Percentiles rank a stretch among this genome's conserved stretches.
Conservation (phyloP, 306 rosid species). For the Cicer cuneatum region DNA sequence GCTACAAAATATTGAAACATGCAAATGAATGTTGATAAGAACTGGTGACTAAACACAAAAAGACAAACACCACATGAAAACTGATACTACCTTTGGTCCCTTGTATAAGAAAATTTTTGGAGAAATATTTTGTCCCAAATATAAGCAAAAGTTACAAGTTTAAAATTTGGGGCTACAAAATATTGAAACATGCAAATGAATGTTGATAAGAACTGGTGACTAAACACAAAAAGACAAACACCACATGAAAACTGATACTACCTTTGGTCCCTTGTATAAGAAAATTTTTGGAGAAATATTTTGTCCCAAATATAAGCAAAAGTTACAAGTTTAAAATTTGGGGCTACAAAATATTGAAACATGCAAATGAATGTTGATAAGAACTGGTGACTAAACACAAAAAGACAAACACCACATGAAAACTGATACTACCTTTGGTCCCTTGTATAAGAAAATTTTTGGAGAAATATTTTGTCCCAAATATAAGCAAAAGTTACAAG, state of each 20-base stretch:
- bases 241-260: background rate
- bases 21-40: background rate
- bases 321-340: background rate
- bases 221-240: background rate
- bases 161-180: background rate
- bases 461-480: no score
- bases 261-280: no score
- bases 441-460: no score
- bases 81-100: background rate
- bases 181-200: conserved; percentile 4
- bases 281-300: no score
- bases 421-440: background rate
- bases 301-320: no score
- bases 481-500: no score
- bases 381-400: background rate
- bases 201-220: conserved; percentile 10
- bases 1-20: conserved; percentile 13
- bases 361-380: background rate
- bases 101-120: no score
- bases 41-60: background rate
- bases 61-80: conserved; percentile 1
- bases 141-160: no score
- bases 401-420: background rate
- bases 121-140: no score
- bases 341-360: conserved; percentile 9